Base-by-base conservation (phyloP, 306 rosid genomes). In the Cicer cuneatum region DNA sequence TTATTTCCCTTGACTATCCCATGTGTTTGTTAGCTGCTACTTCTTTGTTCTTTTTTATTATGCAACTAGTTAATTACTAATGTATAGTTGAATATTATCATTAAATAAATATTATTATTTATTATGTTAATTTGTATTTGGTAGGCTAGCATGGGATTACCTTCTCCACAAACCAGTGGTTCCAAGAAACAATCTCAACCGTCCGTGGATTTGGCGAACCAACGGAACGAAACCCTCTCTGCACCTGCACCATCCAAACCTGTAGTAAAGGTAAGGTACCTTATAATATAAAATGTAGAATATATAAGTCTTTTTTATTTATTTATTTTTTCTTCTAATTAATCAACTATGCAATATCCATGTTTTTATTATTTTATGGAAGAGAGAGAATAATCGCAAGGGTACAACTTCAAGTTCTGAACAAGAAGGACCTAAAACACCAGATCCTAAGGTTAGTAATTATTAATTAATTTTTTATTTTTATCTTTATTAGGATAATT, bases 391-490 rank as follows among this genome's bases (percentile, higher is more conserved):
- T 10, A 89, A 80, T 75, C 88, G 92, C 10, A 93, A 88, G 78
- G 97, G 91, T 70, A 76, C 96, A 54, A 83, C 97, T 7, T 88
- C 96, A 77, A 93, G 94, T 81, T 91, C 98, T 58, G 98, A 91
- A 73, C 98, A 93, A 42, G 97, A 93, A 71, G 97, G 86, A 68
- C 98, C 94, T 19, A 91, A 93, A 77, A 91, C 94, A 16, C 98
- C 98, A 15, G 98, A 93, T 77, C 97, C 97, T 53, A 93, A 93
- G 92, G 98, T 90, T 62, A 19, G n/a, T 51, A 8, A 2, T n/a
- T 13, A 29, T 8, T 19, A 24, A 15, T 18, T 46, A 14, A 1
- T 4, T 60, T 16, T 13, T 49, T 0, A 14, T 49, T 43, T 11
- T 12, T 0, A 7, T 45, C 37, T 37, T 5, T 42, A 56, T 19